Evolutionary conservation across 176 grass and related monocot species (phyloP).

Genomic region (Aegilops sharonensis): DNA sequence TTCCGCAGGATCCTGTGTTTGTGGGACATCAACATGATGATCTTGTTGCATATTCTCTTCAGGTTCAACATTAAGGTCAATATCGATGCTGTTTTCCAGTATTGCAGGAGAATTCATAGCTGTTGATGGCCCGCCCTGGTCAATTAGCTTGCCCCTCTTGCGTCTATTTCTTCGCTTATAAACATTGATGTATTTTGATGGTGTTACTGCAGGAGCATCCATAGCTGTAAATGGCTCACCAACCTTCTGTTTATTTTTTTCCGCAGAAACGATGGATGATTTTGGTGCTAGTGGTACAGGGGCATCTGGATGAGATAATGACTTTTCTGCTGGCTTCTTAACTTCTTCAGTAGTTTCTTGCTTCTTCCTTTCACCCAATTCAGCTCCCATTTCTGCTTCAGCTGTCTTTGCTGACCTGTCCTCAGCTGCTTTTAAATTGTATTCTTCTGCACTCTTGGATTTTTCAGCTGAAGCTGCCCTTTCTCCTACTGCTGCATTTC

Average conservation of each 20-base stretch:
- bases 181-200: background rate
- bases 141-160: background rate
- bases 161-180: background rate
- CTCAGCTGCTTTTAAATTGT: no score
- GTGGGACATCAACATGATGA: background rate
- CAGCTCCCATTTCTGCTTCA: no score
- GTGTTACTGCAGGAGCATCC: no score
- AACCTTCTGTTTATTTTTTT: background rate
- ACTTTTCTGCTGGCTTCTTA: background rate
- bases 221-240: no score
- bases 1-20: background rate
- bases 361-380: no score
- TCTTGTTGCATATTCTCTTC: background rate
- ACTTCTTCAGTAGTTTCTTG: background rate
- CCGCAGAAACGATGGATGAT: background rate
- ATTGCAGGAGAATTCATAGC: background rate
- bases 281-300: background rate
- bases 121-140: background rate
- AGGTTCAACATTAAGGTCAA: background rate
- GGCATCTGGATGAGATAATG: background rate
- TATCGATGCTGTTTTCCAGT: background rate
- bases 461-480: no score
- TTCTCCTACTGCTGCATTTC: no score
- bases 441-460: no score
- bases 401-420: no score